Evolutionary conservation across 176 grass and related monocot genomes (phyloP), one percentile per base, ranked within the genome.

Genomic region (Musa troglodytarum): DNA sequence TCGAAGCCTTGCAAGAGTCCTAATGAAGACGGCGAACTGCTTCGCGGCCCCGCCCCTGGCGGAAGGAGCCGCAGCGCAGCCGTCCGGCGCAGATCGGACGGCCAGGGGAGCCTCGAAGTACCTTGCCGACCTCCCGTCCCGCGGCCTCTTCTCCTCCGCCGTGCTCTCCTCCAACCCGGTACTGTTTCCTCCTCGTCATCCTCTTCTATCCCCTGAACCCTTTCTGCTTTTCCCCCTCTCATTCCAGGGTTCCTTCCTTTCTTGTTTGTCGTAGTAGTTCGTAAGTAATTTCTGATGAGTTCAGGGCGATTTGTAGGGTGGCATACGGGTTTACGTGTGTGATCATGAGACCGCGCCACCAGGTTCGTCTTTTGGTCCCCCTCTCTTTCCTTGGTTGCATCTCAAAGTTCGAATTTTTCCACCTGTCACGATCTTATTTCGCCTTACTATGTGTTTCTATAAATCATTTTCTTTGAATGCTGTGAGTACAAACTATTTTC

Each of bases 51-150:
- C 17, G 17, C 17, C 13, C 6, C 13, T 15, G 10, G 57, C 57
- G 34, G 34, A 43, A 43, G 34, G 34, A 43, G 3, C 57, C 57
- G 13, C 57, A 8, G 57, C 57, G 57, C 12, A 14, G 57, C 57
- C 57, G 57, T 8, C 57, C n/a, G 17, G 17, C 57, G 57, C 57
- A 14, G 57, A 17, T 17, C 55, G 14, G 55, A 17, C 63, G 21
- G 53, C 24, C 63, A 51, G 73, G 24, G 81, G 74, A 23, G 34
- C 34, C 3, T 83, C 81, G 15, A 67, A 78, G 25, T 78, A n/a
- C 74, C 81, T 83, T 12, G 26, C 66, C 20, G 58, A 51, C 50
- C 81, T 83, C n/a, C 81, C 81, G 53, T 78, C 74, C 21, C 73
- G 74, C 4, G 81, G 81, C 53, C 59, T 77, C 74, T 83, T 83